Percentiles rank a stretch among this genome's conserved stretches.
These are phyloP conservation scores for Bipolaris zeicola DNA, from an alignment of 2,329 filamentous ascomycete genomes.

Conservation along the genomic window DNA sequence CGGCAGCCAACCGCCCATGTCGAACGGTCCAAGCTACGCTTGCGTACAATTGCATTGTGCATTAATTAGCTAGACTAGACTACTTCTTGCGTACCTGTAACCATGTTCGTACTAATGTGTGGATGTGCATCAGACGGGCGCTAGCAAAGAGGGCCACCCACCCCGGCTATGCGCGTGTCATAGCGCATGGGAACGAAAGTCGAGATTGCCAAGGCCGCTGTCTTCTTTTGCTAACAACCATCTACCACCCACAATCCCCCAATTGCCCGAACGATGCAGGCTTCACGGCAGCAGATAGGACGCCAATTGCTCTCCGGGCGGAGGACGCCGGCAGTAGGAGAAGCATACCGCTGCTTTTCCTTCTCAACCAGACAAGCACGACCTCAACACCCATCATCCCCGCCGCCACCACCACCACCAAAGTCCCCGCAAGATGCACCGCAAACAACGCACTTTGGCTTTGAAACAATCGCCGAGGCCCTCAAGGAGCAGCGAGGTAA, in stretches of 20 bases:
- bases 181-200: slow-evolving; percentile 31
- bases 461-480: slow-evolving; percentile 79
- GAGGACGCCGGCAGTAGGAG: slow-evolving; percentile 17
- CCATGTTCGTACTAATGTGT: too few relatives aligned
- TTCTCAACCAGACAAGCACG: slow-evolving; percentile 52
- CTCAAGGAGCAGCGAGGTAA: slow-evolving; percentile 74
- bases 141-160: slow-evolving; percentile 8
- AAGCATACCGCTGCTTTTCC: slow-evolving; percentile 58
- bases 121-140: slow-evolving; percentile 3
- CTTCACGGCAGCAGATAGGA: slow-evolving; percentile 32
- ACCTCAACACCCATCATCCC: slow-evolving; percentile 42
- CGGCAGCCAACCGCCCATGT: too few relatives aligned
- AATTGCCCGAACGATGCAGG: slow-evolving; percentile 32
- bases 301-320: slow-evolving; percentile 39
- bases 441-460: slow-evolving; percentile 86
- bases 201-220: slow-evolving; percentile 30
- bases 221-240: slow-evolving; percentile 17
- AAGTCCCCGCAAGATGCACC: slow-evolving; percentile 49
- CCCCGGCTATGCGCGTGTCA: slow-evolving; percentile 33
- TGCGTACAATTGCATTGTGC: too few relatives aligned
- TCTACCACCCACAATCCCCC: not conserved
- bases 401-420: slow-evolving; percentile 36
- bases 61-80: too few relatives aligned
- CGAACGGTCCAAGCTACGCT: not conserved
- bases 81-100: too few relatives aligned